phyloP scores from a whole-genome alignment of 257 asterid species.

The Solanum pinnatisectum region DNA sequence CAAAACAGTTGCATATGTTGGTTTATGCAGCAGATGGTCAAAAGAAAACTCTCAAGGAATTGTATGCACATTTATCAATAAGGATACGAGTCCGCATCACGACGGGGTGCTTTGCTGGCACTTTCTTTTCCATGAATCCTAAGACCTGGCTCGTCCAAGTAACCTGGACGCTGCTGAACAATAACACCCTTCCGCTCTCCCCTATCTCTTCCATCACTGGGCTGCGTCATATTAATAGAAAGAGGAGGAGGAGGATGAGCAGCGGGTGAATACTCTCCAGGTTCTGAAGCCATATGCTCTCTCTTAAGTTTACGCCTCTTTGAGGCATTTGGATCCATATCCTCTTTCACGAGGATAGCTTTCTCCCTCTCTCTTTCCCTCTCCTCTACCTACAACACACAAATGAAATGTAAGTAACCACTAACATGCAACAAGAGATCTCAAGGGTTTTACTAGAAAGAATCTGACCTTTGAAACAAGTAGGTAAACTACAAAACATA shows the following conservation, averaged over 20 bases:
- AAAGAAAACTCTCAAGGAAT: not conserved
- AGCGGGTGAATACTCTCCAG: conserved; percentile 82
- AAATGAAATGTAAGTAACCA: conserved; percentile 2
- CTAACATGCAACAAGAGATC: not conserved
- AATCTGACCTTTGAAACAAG: not conserved
- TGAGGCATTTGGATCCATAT: conserved; percentile 60
- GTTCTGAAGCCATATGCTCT: conserved; percentile 75
- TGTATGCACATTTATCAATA: not conserved
- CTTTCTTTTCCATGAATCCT: conserved; percentile 80
- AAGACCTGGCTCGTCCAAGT: conserved; percentile 69
- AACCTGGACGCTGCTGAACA: conserved; percentile 63
- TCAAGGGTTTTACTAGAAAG: not conserved
- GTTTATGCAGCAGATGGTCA: not conserved
- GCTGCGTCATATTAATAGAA: conserved; percentile 41
- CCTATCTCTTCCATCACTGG: conserved; percentile 77
- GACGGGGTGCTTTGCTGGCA: conserved; percentile 59
- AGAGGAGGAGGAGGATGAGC: conserved; percentile 49
- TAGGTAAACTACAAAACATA: not conserved
- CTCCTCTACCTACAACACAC: conserved; percentile 57
- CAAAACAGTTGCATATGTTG: not conserved
- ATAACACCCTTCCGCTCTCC: conserved; percentile 68
- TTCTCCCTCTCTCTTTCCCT: conserved; percentile 80
- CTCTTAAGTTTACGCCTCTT: conserved; percentile 91
- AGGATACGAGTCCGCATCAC: conserved; percentile 93
- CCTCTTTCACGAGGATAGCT: conserved; percentile 53